Base-by-base conservation (phyloP, 2,329 filamentous ascomycete genomes). In the Fragosphaeria purpurea region DNA sequence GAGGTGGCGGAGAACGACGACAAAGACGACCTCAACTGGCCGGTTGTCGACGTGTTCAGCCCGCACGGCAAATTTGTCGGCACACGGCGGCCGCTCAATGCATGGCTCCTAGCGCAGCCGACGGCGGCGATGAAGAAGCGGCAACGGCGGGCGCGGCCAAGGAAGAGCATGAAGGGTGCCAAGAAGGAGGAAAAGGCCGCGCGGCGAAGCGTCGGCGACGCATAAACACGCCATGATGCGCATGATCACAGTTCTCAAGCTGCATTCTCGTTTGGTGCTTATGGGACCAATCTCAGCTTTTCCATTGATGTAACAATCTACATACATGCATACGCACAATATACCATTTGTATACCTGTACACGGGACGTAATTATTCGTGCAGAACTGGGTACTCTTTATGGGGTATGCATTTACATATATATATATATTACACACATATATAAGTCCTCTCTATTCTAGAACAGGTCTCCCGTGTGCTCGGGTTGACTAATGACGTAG, bases 1-100 rank as follows among this genome's bases (percentile, higher is more conserved):
- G 54, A 56, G 8, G 46, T 62, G 38, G 58, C 62, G 39, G 58
- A 47, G 44, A 41, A 35, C 32, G 50, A 8, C 42, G 44, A 31
- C 11, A 54, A 52, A 47, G 32, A 53, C 52, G 65, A 72, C 57
- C 63, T 65, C 1, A 66, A 69, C 30, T 82, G 80, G 71, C 88
- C 88, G 0, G 72, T 82, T 8, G 77, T 98, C 6, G 90, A 97
- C 57, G 80, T 97, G 0, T 96, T 85, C 61, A 86, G 79, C 33
- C 93, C 93, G 0, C 76, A 88, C 52, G 93, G 93, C n/a, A 82
- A 80, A 59, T 93, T 86, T 58, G 72, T 97, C 34, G 83, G 76
- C 1, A 68, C 71, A 8, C 73, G 88, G 38, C 65, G 63, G 56
- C 85, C 86, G 1, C 82, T 94, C 72, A 82, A 85, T 58, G 86